Conservation (phyloP, 371 early-diverging fungal genomes). For the Mucor saturninus region DNA sequence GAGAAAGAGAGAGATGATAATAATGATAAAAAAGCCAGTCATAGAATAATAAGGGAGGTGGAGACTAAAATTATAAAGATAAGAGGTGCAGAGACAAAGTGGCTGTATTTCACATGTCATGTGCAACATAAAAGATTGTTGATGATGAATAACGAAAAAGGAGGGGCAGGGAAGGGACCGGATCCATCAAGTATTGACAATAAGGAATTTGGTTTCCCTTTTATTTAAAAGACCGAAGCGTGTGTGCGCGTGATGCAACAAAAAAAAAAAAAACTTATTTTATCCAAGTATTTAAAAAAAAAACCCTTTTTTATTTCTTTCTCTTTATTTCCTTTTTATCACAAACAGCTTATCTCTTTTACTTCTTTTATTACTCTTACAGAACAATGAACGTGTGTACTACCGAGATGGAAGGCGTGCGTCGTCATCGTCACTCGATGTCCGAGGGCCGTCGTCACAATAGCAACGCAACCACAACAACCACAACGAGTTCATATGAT, state of each 20-base stretch:
- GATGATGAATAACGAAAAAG: constrained; percentile 4
- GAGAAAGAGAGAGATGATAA: no score
- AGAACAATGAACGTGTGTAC: constrained; percentile 17
- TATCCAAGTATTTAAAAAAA: neutral
- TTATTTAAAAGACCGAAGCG: neutral
- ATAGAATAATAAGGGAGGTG: neutral
- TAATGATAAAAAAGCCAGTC: neutral
- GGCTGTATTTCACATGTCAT: constrained; percentile 8
- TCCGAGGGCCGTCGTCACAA: constrained; percentile 14
- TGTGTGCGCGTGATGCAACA: constrained; percentile 22
- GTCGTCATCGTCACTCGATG: constrained; percentile 3
- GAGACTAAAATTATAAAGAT: constrained; percentile 1
- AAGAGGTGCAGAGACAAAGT: neutral
- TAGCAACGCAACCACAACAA: neutral
- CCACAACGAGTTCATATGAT: constrained; percentile 1
- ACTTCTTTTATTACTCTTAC: neutral
- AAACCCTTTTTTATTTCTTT: constrained; percentile 8
- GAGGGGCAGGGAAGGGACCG: neutral
- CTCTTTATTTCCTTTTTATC: constrained; percentile 1
- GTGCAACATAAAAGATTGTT: neutral
- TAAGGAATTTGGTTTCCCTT: neutral
- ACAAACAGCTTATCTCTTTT: neutral
- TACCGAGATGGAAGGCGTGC: constrained; percentile 5
- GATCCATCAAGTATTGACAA: neutral
- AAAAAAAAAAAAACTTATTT: constrained; percentile 3